Base-by-base conservation (phyloP, 805 yeast genomes). In the Yamadazyma scolyti region DNA sequence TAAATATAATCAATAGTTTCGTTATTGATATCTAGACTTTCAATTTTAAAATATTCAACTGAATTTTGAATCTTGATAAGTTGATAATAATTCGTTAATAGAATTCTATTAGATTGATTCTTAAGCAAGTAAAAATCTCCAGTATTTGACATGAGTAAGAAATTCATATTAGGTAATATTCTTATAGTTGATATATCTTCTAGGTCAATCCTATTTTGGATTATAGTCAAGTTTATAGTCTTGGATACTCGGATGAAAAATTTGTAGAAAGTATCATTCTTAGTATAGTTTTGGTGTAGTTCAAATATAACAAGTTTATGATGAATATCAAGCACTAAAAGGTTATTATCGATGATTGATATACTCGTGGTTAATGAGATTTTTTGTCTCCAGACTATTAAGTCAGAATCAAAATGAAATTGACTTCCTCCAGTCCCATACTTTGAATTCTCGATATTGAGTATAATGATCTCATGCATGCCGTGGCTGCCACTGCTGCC, bases 111-210 rank as follows among this genome's bases (percentile, higher is more conserved):
- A 6, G 31, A 36, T 30, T 61, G 62, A 34, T 58, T 61, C 25
- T 59, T 61, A 29, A 65, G 46, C 3, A 65, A 43, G 34, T 42
- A 61, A 7, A 64, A 47, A 10, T 65, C 71, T 6, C 72, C 72
- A n/a, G 54, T 53, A 25, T 41, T 46, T 20, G 64, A 40, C 17
- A 65, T 40, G 23, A 66, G 54, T 23, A 65, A 37, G 30, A 65
- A 60, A 37, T 66, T 67, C 21, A 44, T 43, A 16, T 47, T 43
- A 6, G 49, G 46, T 5, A 63, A 40, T 47, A 57, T 47, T 9
- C 42, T 40, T 19, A 56, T 44, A 29, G 54, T 50, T 5, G 36
- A 31, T 9, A 59, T 43, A 11, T 48, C 43, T 2, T 34, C 23
- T 4, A 64, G 37, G 6, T 47, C 31, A 7, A 65, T 34, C 27